Conservation (phyloP, 306 rosid species). For the Oemleria cerasiformis region DNA sequence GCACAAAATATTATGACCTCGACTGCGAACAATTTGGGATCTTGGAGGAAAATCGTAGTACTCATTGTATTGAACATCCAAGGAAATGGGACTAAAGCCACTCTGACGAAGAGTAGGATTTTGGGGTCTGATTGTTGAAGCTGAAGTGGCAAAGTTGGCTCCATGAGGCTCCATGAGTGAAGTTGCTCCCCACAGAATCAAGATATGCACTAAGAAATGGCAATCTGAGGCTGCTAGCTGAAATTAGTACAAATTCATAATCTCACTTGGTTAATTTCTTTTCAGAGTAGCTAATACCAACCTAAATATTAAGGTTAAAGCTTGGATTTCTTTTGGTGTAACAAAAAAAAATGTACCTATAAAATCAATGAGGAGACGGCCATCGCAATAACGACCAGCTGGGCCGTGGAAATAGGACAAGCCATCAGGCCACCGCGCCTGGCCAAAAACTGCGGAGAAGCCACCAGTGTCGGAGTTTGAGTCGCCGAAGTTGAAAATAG, state of each 20-base stretch:
- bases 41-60: constrained; percentile 53
- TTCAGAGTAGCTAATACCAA: no score
- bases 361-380: constrained; percentile 77
- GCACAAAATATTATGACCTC: constrained; percentile 24
- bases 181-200: constrained; percentile 70
- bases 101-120: constrained; percentile 56
- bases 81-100: constrained; percentile 69
- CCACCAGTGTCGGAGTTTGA: constrained; percentile 97
- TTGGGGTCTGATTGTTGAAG: constrained; percentile 64
- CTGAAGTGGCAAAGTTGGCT: constrained; percentile 78
- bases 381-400: constrained; percentile 71
- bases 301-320: no score
- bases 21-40: constrained; percentile 38
- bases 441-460: constrained; percentile 86
- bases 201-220: constrained; percentile 63
- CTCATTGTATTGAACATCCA: constrained; percentile 54
- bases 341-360: constrained; percentile 37
- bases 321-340: no score
- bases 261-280: not conserved
- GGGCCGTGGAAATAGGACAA: constrained; percentile 54
- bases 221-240: constrained; percentile 51
- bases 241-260: constrained; percentile 6
- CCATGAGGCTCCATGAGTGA: constrained; percentile 58
- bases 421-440: constrained; percentile 62
- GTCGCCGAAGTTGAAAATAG: constrained; percentile 85